Conservation (phyloP, 805 yeast species). For the Spathaspora gorwiae region DNA sequence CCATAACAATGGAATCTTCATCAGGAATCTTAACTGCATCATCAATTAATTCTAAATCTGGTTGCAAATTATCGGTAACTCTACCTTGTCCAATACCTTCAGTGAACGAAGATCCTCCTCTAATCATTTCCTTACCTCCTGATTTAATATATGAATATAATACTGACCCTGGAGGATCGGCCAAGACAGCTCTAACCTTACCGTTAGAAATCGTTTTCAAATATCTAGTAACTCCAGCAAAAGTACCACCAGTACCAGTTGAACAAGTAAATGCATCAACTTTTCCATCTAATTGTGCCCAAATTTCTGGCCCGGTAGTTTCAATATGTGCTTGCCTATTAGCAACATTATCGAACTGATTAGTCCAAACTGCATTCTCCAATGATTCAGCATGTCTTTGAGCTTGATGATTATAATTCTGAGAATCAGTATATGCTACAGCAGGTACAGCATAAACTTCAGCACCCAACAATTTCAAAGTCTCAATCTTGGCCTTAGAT, state of each 20-base stretch:
- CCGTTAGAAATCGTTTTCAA: constrained; percentile 67
- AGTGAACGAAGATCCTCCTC: constrained; percentile 82
- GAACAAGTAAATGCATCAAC: constrained; percentile 86
- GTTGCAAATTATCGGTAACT: constrained; percentile 74
- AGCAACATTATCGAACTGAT: constrained; percentile 85
- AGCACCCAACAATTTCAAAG: constrained; percentile 72
- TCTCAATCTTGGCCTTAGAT: constrained; percentile 72
- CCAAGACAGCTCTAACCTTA: constrained; percentile 58
- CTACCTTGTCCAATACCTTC: constrained; percentile 98
- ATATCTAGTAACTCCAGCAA: constrained; percentile 80
- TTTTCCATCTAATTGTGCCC: constrained; percentile 75
- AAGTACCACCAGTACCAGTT: constrained; percentile 91
- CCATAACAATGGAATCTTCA: constrained; percentile 76
- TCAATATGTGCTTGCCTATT: constrained; percentile 85
- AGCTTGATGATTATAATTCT: constrained; percentile 85
- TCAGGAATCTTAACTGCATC: constrained; percentile 80
- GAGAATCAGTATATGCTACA: constrained; percentile 74
- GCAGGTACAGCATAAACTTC: constrained; percentile 89
- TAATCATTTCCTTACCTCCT: constrained; percentile 61
- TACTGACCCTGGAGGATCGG: constrained; percentile 94
- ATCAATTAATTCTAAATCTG: constrained; percentile 69
- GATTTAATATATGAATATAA: constrained; percentile 73
- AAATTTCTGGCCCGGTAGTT: constrained; percentile 90
- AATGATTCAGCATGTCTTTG: constrained; percentile 73
- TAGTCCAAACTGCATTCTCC: constrained; percentile 86